Evolutionary conservation across 805 yeast species (phyloP), one percentile per base, ranked within the genome.

Genomic region (Yamadazyma nakazawae): DNA sequence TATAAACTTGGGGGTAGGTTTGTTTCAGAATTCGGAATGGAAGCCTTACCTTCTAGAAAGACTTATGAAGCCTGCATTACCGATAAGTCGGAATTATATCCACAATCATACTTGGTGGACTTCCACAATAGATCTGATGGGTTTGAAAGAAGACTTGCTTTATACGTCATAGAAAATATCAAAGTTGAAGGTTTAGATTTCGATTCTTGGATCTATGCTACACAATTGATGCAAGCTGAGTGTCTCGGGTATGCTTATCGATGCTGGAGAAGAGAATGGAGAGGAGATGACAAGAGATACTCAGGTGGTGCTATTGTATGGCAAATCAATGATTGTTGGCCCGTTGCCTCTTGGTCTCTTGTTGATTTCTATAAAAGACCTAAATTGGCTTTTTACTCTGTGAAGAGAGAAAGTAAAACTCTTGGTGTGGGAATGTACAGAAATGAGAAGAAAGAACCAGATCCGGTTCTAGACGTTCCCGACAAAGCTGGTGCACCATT

Each of bases 261-360:
- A 45, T 65, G 69, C 47, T 76, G 80, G 74, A 64, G 79, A 59
- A 52, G 79, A 17, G 57, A 69, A 45, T 78, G 81, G 82, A 60
- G 62, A 25, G 53, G 61, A 32, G 63, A 75, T 36, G 61, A 64
- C 34, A 56, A 58, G 35, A 28, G 56, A 25, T 48, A 50, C 18
- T 19, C 46, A 1, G 74, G 77, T 13, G 82, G 81, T 2, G 70
- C 76, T 3, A 56, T 78, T 34, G 79, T 78, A 7, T 78, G 82
- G 82, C 82, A 78, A 57, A 55, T 74, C 21, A 75, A 78, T 50
- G 81, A 78, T 54, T 75, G 79, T 47, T 76, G 79, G 76, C 81
- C 81, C 1, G 75, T 66, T 2, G 67, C 79, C 1, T 64, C 74
- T n/a, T 78, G 82, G 81, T 61, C 80, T 0, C 58, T 76, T 25